phyloP scores from a whole-genome alignment of 2,329 filamentous ascomycete species.

The Sporothrix curviconia region DNA sequence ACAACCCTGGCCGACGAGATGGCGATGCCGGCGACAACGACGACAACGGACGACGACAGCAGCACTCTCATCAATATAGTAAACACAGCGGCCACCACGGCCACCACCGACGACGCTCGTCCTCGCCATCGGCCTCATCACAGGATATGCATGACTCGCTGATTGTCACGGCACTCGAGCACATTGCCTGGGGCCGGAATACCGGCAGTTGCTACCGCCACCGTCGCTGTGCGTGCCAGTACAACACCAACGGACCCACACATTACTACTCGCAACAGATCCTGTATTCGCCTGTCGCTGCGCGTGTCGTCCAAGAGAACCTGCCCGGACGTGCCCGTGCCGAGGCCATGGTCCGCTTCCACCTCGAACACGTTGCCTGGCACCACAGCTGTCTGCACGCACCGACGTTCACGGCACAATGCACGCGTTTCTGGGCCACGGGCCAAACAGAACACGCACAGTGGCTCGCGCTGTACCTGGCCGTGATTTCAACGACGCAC shows the following conservation, averaged over 20 bases:
- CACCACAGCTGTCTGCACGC: conserved; percentile 37
- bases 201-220: conserved; percentile 26
- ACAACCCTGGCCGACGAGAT: no score
- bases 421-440: conserved; percentile 39
- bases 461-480: conserved; percentile 25
- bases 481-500: conserved; percentile 20
- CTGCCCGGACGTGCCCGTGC: conserved; percentile 17
- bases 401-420: conserved; percentile 47
- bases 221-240: conserved; percentile 19
- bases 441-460: conserved; percentile 20
- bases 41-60: no score
- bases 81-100: background rate
- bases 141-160: conserved; percentile 20
- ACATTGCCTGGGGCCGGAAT: conserved; percentile 33
- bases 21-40: no score
- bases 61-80: no score
- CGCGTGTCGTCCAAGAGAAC: background rate
- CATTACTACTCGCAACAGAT: conserved; percentile 11
- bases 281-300: conserved; percentile 8
- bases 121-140: background rate
- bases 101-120: background rate
- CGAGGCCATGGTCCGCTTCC: conserved; percentile 23
- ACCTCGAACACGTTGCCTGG: conserved; percentile 23
- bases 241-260: conserved; percentile 13
- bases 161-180: conserved; percentile 29